Base-by-base conservation (phyloP, 2,329 filamentous ascomycete species). In the Cordyceps cicadae region DNA sequence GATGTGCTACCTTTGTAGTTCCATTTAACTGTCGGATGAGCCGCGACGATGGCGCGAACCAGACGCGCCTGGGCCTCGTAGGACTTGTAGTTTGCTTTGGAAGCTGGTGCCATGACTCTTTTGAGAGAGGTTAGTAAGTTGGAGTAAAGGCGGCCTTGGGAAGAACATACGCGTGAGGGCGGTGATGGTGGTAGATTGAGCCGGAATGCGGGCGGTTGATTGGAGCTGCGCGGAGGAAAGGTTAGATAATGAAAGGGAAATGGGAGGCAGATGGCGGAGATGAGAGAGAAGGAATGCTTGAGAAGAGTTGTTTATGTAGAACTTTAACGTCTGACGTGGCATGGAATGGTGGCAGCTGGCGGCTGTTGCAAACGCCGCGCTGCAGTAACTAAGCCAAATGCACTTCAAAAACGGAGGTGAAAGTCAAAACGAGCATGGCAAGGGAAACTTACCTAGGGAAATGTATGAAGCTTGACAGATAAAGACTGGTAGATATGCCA, bases 21-120 rank as follows among this genome's bases (percentile, higher is more conserved):
- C 58, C 86, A 79, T 63, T 80, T 83, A 0, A 81, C 67, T 0
- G 75, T 74, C 0, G 79, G 79, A 59, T 82, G 77, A 3, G 83
- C 81, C 0, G 84, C 85, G 0, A 87, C 73, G 26, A 87, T 79
- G 5, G 85, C 84, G 1, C 83, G 80, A 3, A 87, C 75, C 41
- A 87, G 79, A 51, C 85, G 83, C 21, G 79, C 78, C 64, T 84
- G 82, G 0, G 81, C 76, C 69, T 87, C 84, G 68, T 84, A 85
- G 2, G 76, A 77, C 63, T 80, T 81, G 73, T 86, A 87, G 65
- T 84, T 86, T 15, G 81, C 76, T 59, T 77, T 77, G 57, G 67
- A 57, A 39, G 63, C 70, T 34, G 70, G 70, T 4, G 80, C 74
- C 81, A 84, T 83, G 14, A 4, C 64, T 56, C 41, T 62, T 43